Percentiles rank a stretch among this genome's conserved stretches.
These are phyloP conservation scores for Epithele typhae DNA, from an alignment of 768 basidiomycete genomes.

Conservation along the genomic window DNA sequence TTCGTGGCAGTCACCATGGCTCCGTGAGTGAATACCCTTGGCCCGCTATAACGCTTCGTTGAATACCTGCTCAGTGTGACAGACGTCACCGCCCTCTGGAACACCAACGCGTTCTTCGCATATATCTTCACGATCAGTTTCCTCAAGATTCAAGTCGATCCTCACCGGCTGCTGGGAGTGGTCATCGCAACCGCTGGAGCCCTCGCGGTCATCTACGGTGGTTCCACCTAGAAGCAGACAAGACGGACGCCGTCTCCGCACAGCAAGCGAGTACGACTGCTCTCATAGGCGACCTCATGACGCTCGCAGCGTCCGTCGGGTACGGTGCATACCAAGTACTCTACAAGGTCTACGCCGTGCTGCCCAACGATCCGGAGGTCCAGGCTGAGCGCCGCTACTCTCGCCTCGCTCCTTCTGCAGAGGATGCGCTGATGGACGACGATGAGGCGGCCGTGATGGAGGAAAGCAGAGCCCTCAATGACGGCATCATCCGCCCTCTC, in stretches of 20 bases:
- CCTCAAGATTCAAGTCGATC: conserved; percentile 58
- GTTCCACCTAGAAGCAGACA: too few species aligned
- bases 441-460: conserved; percentile 18
- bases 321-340: conserved; percentile 82
- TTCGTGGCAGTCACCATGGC: conserved; percentile 66
- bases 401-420: conserved; percentile 37
- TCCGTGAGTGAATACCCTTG: conserved; percentile 47
- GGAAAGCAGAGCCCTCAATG: conserved; percentile 10
- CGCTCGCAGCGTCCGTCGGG: conserved; percentile 63
- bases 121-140: conserved; percentile 81
- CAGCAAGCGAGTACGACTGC: conserved; percentile 30
- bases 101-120: conserved; percentile 87
- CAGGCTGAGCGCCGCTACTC: conserved; percentile 41
- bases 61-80: conserved; percentile 48
- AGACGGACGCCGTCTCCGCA: conserved; percentile 2
- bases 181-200: conserved; percentile 79
- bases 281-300: conserved; percentile 69
- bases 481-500: conserved; percentile 46
- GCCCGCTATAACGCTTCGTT: background rate
- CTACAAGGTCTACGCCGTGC: conserved; percentile 75
- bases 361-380: conserved; percentile 60
- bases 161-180: conserved; percentile 65
- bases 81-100: conserved; percentile 80
- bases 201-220: conserved; percentile 80
- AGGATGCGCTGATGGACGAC: conserved; percentile 16